Conservation (phyloP, 805 yeast genomes). For the Myxozyma melibiosi region DNA sequence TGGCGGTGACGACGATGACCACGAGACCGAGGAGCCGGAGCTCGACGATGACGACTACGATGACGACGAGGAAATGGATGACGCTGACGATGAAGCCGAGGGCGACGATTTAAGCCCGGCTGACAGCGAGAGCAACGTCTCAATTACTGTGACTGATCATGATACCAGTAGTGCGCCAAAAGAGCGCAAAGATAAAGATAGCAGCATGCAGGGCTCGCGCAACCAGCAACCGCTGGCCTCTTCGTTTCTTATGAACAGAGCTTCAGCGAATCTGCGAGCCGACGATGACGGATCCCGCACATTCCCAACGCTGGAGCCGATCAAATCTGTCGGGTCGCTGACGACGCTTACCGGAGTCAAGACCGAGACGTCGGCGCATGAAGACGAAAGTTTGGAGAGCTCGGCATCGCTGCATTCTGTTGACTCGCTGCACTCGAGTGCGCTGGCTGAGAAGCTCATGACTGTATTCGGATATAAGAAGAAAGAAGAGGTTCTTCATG, state of each 20-base stretch:
- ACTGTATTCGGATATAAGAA: slow-evolving; percentile 17
- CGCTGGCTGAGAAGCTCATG: slow-evolving; percentile 19
- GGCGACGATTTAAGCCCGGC: not conserved
- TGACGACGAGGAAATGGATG: slow-evolving; percentile 33
- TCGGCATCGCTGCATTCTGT: slow-evolving; percentile 4
- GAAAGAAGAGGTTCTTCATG: slow-evolving; percentile 32
- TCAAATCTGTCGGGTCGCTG: slow-evolving; percentile 14
- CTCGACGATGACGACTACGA: slow-evolving; percentile 39
- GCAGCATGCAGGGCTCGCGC: too few relatives aligned
- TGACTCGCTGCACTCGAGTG: slow-evolving; percentile 16
- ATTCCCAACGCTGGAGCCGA: slow-evolving; percentile 10
- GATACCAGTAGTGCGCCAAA: not conserved
- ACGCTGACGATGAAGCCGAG: slow-evolving; percentile 3
- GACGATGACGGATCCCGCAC: slow-evolving; percentile 1
- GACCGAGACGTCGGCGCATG: not conserved
- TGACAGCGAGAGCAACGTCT: not conserved
- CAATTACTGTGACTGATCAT: not conserved
- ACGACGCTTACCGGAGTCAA: not conserved
- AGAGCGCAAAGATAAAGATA: not conserved
- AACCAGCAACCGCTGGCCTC: slow-evolving; percentile 15
- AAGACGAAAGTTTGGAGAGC: not conserved
- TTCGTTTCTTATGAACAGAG: slow-evolving; percentile 11
- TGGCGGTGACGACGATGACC: slow-evolving; percentile 20
- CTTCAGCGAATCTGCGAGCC: not conserved
- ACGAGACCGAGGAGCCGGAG: slow-evolving; percentile 39